Base-by-base conservation (phyloP, 148 eudicot genomes). In the Camellia japonica region DNA sequence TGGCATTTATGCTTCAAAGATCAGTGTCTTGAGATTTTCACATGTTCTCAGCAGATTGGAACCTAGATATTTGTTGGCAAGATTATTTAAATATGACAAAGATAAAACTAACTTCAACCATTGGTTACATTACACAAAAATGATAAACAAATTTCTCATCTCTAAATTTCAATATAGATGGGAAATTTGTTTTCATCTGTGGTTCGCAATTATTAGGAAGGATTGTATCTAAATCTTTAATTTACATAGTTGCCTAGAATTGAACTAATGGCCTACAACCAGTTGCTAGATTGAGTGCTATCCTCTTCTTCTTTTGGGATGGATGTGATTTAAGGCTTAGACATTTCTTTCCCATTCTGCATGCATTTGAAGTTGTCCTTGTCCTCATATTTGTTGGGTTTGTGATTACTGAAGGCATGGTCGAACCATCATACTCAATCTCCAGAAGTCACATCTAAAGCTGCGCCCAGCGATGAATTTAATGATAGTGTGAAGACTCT, bases 401-500 rank as follows among this genome's bases (percentile, higher is more conserved):
- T 56, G 52, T 66, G 65, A 78, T 69, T 66, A 74, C 71, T 84
- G 78, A 70, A 92, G 94, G 86, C 83, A 54, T 85, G 80, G 79
- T 61, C 88, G 69, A 84, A 84, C 84, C 87, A 84, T 59, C 90
- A 81, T 80, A 19, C 59, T 63, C 94, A 86, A 79, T 92, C 97
- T 55, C 93, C 89, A 13, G 97, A 93, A 84, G 88, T 90, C 80
- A 83, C 88, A 79, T 93, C 90, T 15, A 91, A 88, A 85, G 86
- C 83, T 62, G 79, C 86, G 69, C 60, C 75, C 2, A 75, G 70
- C 47, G 88, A 80, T 8, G 92, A 87, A 81, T 71, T 68, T 67
- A 80, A 81, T 78, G 93, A 88, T 73, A 81, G 71, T 60, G 81
- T 89, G 68, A 89, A 86, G 80, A 75, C 84, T 81, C 82, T 93